phyloP scores from a whole-genome alignment of 2,329 filamentous ascomycete species.

The Plectosphaerella plurivora region DNA sequence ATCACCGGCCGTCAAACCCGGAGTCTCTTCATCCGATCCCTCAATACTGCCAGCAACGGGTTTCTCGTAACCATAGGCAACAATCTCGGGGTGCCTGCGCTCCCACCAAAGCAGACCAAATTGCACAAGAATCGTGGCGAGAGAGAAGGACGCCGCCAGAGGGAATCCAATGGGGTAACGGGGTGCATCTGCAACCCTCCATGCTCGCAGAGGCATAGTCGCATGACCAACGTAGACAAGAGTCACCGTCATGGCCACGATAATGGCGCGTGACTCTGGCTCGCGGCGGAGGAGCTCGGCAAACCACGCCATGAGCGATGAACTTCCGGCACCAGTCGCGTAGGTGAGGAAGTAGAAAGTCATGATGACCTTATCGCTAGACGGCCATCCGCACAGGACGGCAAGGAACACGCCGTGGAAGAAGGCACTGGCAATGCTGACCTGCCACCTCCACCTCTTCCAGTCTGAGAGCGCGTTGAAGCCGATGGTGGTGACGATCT shows the following conservation, averaged over 20 bases:
- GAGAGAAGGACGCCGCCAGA: constrained; percentile 24
- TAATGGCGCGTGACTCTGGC: constrained; percentile 28
- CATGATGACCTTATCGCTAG: constrained; percentile 24
- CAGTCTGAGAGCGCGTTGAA: constrained; percentile 30
- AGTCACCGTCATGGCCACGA: constrained; percentile 30
- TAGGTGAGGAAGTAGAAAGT: constrained; percentile 31
- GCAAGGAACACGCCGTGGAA: constrained; percentile 23
- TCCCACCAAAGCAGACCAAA: constrained; percentile 26
- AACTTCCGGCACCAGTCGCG: constrained; percentile 25
- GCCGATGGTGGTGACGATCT: constrained; percentile 28
- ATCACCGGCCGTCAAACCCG: neutral
- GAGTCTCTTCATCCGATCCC: neutral
- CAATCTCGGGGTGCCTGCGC: constrained; percentile 15
- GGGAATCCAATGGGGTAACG: constrained; percentile 31
- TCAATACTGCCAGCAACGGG: neutral
- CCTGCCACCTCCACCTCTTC: constrained; percentile 34
- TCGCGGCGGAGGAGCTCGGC: constrained; percentile 27
- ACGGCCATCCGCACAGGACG: constrained; percentile 27
- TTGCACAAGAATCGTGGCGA: constrained; percentile 23
- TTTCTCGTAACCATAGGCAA: constrained; percentile 10
- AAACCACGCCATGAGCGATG: constrained; percentile 30
- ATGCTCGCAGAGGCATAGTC: constrained; percentile 30
- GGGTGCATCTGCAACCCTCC: constrained; percentile 27
- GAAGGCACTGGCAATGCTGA: constrained; percentile 22
- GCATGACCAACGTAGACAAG: constrained; percentile 32